Evolutionary conservation across 352 stramenopile species (phyloP).

Genomic region (Phytophthora chlamydospora): DNA sequence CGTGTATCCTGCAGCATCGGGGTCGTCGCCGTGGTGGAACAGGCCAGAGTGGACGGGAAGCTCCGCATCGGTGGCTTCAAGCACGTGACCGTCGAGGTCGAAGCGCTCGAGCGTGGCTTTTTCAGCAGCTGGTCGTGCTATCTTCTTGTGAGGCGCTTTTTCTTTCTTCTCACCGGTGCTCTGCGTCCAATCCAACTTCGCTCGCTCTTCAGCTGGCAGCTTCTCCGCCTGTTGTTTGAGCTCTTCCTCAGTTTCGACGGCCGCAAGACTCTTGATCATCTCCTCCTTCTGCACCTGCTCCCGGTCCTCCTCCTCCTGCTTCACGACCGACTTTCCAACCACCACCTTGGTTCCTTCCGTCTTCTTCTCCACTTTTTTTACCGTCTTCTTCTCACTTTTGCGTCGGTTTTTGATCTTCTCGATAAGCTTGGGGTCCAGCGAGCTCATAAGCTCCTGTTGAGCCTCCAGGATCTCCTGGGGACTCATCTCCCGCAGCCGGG

Average conservation of each 20-base stretch:
- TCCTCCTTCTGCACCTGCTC: slow-evolving; percentile 28
- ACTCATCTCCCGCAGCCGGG: slow-evolving; percentile 67
- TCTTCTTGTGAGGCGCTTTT: slow-evolving; percentile 20
- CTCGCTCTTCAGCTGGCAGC: slow-evolving; percentile 68
- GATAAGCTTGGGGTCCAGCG: slow-evolving; percentile 68
- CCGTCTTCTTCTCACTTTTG: slow-evolving; percentile 4
- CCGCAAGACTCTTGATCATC: slow-evolving; percentile 47
- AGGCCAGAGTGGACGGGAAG: slow-evolving; percentile 66
- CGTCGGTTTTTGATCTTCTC: slow-evolving; percentile 64
- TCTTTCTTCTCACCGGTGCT: slow-evolving; percentile 16
- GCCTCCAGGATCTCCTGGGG: slow-evolving; percentile 69
- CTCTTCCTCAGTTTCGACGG: slow-evolving; percentile 71
- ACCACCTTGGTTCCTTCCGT: slow-evolving; percentile 24
- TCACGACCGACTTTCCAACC: slow-evolving; percentile 25
- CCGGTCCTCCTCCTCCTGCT: slow-evolving; percentile 6
- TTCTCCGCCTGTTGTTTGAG: slow-evolving; percentile 48
- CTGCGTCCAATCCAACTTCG: slow-evolving; percentile 83
- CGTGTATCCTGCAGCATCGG: slow-evolving; percentile 74
- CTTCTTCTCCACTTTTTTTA: slow-evolving; percentile 11
- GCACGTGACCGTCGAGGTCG: slow-evolving; percentile 61
- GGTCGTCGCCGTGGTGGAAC: slow-evolving; percentile 83
- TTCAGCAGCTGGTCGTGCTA: slow-evolving; percentile 16
- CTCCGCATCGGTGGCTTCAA: slow-evolving; percentile 26
- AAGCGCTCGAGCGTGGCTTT: slow-evolving; percentile 64
- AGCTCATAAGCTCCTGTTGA: slow-evolving; percentile 66